Conservation (phyloP, 1,284 basidiomycete species). For the Macrocystidia cucumis region DNA sequence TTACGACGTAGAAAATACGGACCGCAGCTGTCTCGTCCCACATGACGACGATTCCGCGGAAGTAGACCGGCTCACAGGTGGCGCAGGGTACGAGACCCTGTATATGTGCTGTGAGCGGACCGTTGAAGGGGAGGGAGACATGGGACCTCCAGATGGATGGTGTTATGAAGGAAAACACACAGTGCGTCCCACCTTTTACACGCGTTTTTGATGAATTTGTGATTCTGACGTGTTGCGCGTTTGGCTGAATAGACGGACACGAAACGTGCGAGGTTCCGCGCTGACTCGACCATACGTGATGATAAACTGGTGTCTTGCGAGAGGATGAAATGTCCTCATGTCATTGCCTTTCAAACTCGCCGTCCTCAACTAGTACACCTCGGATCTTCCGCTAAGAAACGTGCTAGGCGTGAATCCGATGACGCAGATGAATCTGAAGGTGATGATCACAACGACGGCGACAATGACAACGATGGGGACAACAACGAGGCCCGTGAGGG, state of each 20-base stretch:
- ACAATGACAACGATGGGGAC: background rate
- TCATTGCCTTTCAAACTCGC: slow-evolving; percentile 10
- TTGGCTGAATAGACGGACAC: slow-evolving; percentile 52
- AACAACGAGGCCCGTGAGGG: background rate
- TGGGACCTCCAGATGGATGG: slow-evolving; percentile 77
- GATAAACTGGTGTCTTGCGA: slow-evolving; percentile 63
- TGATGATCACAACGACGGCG: background rate
- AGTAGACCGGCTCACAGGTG: slow-evolving; percentile 28
- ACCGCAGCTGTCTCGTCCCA: slow-evolving; percentile 44
- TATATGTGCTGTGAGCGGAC: slow-evolving; percentile 67
- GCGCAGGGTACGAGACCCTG: slow-evolving; percentile 33
- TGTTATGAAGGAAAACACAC: slow-evolving; percentile 78
- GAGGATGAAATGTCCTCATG: slow-evolving; percentile 18
- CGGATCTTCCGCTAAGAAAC: slow-evolving; percentile 3
- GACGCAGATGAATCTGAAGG: slow-evolving; percentile 4
- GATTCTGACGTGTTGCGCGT: too few species aligned
- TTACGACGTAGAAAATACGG: slow-evolving; percentile 49
- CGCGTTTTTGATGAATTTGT: slow-evolving; percentile 7
- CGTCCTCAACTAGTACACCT: slow-evolving; percentile 1
- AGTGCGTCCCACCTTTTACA: slow-evolving; percentile 25
- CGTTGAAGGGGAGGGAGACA: slow-evolving; percentile 66
- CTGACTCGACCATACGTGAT: slow-evolving; percentile 57
- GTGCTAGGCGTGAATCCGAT: slow-evolving; percentile 10
- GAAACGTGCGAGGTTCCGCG: slow-evolving; percentile 70
- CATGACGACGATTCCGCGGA: slow-evolving; percentile 40